Base-by-base conservation (phyloP, 2,329 filamentous ascomycete genomes). In the Fusarium sacchari region DNA sequence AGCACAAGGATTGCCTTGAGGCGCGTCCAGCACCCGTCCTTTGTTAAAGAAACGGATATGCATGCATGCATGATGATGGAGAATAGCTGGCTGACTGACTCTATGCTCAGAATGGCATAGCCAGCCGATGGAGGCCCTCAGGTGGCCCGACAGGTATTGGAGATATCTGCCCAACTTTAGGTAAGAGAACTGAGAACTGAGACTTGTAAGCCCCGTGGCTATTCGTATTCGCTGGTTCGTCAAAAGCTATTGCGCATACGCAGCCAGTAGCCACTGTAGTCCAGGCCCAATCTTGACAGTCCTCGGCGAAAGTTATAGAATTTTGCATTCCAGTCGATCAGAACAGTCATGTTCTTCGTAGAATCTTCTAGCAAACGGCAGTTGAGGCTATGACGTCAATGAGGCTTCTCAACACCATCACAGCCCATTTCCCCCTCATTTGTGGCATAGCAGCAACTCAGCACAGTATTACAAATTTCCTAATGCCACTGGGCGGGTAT, bases 381-480 rank as follows among this genome's bases (percentile, higher is more conserved):
- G 44, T 56, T 34, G 14, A 18, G 9, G 20, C 7, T 32, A 70
- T 77, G 73, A 78, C 76, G 76, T 78, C 71, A 78, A 69, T 77
- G 76, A 78, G 43, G 76, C 73, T 63, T 65, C 53, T 59, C 59
- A 12, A 39, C 26, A 50, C 22, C 64, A 72, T 75, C 63, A 63
- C 59, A 40, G 53, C 60, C 63, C n/a, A 30, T 36, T 50, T 60
- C 34, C 47, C 44, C 60, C 64, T 71, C 74, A 66, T 47, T 43
- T 40, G 22, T 15, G 22, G 49, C 24, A 30, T 20, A 37, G 22
- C 22, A 34, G 30, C 26, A 46, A 34, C 36, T 13, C 15, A 30
- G 39, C 63, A 68, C 64, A 60, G 63, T 67, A 34, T 60, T 67
- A 34, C 50, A 32, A 46, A 36, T 60, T 40, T 28, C 15, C 13